Base-by-base conservation (phyloP, 495 filamentous ascomycete species). In the Podospora pseudocomata region DNA sequence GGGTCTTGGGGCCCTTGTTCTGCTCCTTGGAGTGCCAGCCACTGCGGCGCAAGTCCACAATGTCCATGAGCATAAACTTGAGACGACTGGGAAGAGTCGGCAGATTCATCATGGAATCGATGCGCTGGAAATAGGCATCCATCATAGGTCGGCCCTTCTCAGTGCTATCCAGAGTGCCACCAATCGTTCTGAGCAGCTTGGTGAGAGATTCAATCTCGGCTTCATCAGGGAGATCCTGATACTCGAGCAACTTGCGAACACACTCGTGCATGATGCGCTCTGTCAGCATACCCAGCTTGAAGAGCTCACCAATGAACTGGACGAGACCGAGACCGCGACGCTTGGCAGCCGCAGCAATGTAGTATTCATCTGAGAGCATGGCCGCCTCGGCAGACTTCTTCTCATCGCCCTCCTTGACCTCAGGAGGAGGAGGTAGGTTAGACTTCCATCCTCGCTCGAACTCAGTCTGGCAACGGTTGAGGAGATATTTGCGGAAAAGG, bases 251-350 rank as follows among this genome's bases (percentile, higher is more conserved):
- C 80, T 97, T 97, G 84, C 91, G 89, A 15, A 98, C 92, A 85
- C 95, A 99, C 82, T 97, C 93, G 82, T 98, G 96, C 95, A 99
- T 99, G 82, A 99, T 98, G 79, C 93, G 92, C 77, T 97, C 91
- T 60, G 95, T 99, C 79, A 99, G 86, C 95, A 99, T 99, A 73
- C 89, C 88, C 69, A 99, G 87, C 84, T 98, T 98, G 88, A 95
- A 99, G 53, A 99, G 88, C 78, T 99, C 95, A 82, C 95, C 95
- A 79, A 99, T 99, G 83, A 99, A 98, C 80, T 97, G 94, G 72
- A 99, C 93, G 64, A 99, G 86, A 88, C 95, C 95, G 69, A 99
- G 89, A 81, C 95, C 95, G 78, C 92, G 90, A 79, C 95, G 89
- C 84, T 99, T 99, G 65, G 95, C 94, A 68, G 94, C 94, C 53